Percentiles rank a stretch among this genome's conserved stretches.
Conservation (phyloP, 108 stramenopile genomes). For the Nitzschia inconspicua region DNA sequence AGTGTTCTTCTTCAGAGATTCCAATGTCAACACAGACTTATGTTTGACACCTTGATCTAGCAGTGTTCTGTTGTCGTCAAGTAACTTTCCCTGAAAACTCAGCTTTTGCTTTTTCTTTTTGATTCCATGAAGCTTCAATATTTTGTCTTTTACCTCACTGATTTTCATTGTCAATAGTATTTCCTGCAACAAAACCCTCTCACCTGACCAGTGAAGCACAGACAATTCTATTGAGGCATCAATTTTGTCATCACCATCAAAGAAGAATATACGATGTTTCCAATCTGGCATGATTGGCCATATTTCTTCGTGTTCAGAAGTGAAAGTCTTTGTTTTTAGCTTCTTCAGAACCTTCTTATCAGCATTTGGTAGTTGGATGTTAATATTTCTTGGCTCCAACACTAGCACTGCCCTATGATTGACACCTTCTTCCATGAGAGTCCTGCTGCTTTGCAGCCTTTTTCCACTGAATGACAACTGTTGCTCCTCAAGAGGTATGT, state of each 20-base stretch:
- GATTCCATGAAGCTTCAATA: constrained; percentile 3
- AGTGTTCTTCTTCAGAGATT: constrained; percentile 5
- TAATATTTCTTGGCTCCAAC: not conserved
- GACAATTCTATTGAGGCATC: constrained; percentile 21
- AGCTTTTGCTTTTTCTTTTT: constrained; percentile 3
- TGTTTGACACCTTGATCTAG: constrained; percentile 17
- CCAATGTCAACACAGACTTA: constrained; percentile 23
- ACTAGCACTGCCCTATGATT: constrained; percentile 11
- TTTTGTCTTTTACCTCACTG: constrained; percentile 17
- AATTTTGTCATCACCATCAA: constrained; percentile 15
- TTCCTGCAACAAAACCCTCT: constrained; percentile 6
- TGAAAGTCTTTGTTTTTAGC: constrained; percentile 17
- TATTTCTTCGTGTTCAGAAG: constrained; percentile 10
- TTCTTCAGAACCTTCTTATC: not conserved
- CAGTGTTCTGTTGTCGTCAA: constrained; percentile 14
- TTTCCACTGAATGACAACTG: not conserved
- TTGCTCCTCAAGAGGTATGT: not conserved
- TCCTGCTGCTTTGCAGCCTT: not conserved
- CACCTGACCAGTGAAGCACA: constrained; percentile 22
- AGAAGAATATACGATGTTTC: constrained; percentile 26
- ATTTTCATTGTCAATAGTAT: constrained; percentile 7
- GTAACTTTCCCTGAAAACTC: constrained; percentile 13
- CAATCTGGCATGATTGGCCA: constrained; percentile 30
- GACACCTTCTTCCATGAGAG: not conserved
- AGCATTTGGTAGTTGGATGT: not conserved